Percentiles rank a stretch among this genome's conserved stretches.
phyloP scores from a whole-genome alignment of 495 filamentous ascomycete species.

The Penicillium cinerascens region DNA sequence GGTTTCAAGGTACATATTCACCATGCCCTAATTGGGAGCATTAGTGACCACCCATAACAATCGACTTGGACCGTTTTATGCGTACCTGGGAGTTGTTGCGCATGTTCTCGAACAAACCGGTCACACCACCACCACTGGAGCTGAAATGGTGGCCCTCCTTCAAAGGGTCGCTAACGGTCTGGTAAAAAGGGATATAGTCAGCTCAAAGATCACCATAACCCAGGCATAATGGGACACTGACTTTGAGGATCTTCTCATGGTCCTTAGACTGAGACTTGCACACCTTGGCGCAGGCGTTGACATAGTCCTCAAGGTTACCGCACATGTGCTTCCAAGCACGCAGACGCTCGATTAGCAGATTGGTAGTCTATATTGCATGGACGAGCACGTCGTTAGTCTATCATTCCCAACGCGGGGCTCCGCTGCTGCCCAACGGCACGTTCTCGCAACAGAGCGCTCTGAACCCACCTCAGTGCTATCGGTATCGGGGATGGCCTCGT shows the following conservation, averaged over 20 bases:
- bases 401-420: not conserved
- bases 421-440: not conserved
- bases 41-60: not conserved
- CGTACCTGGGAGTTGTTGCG: constrained; percentile 81
- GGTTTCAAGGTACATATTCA: constrained; percentile 81
- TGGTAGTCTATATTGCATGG: constrained; percentile 53
- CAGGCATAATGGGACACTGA: constrained; percentile 24
- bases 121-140: constrained; percentile 76
- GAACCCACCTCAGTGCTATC: constrained; percentile 71
- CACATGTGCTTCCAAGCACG: constrained; percentile 95
- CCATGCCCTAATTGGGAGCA: constrained; percentile 54
- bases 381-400: constrained; percentile 13
- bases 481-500: constrained; percentile 69
- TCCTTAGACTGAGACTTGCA: constrained; percentile 86
- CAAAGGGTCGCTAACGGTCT: constrained; percentile 83
- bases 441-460: not conserved
- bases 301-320: constrained; percentile 85
- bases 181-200: constrained; percentile 1
- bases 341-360: constrained; percentile 77
- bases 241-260: constrained; percentile 92
- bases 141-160: constrained; percentile 89
- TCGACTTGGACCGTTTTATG: not conserved
- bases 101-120: constrained; percentile 89
- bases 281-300: constrained; percentile 75
- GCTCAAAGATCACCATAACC: not conserved